Conservation (phyloP, 345 rosid species). For the Corchorus olitorius region DNA sequence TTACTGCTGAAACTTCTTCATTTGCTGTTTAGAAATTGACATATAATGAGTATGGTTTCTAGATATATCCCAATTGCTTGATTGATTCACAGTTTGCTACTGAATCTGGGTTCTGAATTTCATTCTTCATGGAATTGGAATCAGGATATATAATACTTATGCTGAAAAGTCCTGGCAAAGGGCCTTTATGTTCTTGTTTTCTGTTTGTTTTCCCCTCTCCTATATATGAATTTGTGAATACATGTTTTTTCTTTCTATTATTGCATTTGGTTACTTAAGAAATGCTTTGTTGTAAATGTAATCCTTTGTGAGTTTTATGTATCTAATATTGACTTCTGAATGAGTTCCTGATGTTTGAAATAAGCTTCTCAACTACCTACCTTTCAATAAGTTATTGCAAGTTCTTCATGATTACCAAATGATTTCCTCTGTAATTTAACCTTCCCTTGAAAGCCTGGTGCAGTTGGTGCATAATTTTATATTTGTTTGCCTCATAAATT, state of each 20-base stretch:
- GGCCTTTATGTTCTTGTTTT: not conserved
- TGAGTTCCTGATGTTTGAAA: conserved; percentile 7
- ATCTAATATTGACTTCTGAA: not conserved
- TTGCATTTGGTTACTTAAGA: not conserved
- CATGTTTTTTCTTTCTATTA: not conserved
- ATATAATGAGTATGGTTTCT: not conserved
- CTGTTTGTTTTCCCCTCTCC: not conserved
- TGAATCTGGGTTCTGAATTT: conserved; percentile 1
- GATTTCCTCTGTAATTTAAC: not conserved
- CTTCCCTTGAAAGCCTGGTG: not conserved
- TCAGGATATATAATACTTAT: not conserved
- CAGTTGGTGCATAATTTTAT: not conserved
- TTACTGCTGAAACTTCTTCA: not conserved
- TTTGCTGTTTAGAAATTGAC: not conserved
- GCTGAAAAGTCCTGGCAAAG: not conserved
- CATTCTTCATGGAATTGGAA: not conserved
- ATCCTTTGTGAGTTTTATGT: not conserved
- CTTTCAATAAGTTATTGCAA: not conserved
- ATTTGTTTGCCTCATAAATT: not conserved
- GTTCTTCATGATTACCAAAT: not conserved
- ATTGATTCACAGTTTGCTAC: not conserved
- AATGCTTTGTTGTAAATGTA: not conserved
- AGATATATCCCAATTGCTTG: not conserved
- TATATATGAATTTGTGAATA: not conserved
- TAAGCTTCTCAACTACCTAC: not conserved